Evolutionary conservation across 345 rosid species (phyloP).

Genomic region (Salix viminalis): DNA sequence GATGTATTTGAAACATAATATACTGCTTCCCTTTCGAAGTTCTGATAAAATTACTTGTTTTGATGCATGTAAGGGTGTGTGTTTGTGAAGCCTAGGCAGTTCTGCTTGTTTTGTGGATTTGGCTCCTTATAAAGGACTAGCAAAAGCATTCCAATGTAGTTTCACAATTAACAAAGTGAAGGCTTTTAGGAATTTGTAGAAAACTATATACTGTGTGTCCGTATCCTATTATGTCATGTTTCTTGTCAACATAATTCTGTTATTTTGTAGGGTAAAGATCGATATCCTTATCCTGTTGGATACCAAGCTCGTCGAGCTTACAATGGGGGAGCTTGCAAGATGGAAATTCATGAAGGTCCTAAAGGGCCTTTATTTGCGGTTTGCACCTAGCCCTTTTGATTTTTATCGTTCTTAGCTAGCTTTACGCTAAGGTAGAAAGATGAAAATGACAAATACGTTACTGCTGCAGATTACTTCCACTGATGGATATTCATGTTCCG

Average conservation of each 20-base stretch:
- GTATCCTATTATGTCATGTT: neutral
- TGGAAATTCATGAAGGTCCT: constrained; percentile 72
- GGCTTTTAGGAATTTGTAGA: too few relatives aligned
- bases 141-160: too few relatives aligned
- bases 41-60: too few relatives aligned
- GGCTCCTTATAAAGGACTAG: too few relatives aligned
- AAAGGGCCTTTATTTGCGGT: constrained; percentile 85
- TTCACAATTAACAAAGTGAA: too few relatives aligned
- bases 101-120: too few relatives aligned
- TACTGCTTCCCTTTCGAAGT: too few relatives aligned
- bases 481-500: constrained; percentile 59
- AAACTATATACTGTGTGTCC: neutral
- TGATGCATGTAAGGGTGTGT: too few relatives aligned
- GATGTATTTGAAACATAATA: too few relatives aligned
- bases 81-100: too few relatives aligned
- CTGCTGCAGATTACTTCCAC: constrained; percentile 53
- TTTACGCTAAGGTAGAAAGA: constrained; percentile 2
- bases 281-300: constrained; percentile 90
- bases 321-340: constrained; percentile 48
- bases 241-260: neutral
- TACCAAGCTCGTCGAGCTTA: constrained; percentile 64
- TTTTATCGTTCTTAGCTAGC: constrained; percentile 1
- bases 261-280: constrained; percentile 69
- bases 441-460: neutral
- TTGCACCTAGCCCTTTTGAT: constrained; percentile 23